A percentile compares a stretch with the other conserved stretches of the same genome.
phyloP scores from a whole-genome alignment of 306 rosid species.

The Arachis hypogaea region DNA sequence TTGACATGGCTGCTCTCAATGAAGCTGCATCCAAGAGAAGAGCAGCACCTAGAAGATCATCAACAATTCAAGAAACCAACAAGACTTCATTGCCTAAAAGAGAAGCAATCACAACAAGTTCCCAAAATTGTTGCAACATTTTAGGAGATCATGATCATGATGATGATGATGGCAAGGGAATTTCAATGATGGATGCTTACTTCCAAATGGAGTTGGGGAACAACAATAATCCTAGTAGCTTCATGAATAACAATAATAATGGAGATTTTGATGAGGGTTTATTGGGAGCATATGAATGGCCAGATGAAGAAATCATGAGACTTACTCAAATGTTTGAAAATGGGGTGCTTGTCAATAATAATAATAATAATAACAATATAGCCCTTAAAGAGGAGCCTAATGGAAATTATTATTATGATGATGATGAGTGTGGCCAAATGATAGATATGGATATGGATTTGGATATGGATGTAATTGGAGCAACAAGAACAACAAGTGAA shows the following conservation, averaged over 20 bases:
- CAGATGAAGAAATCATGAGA: conserved; percentile 43
- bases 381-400: conserved; percentile 26
- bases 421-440: neutral
- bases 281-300: conserved; percentile 47
- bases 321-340: conserved; percentile 35
- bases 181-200: conserved; percentile 25
- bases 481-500: neutral
- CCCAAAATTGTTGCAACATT: too few species aligned
- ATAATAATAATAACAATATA: neutral
- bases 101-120: conserved; percentile 3
- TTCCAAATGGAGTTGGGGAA: conserved; percentile 1
- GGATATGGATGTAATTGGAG: conserved; percentile 34
- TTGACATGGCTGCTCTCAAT: conserved; percentile 22
- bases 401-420: neutral
- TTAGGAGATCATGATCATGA: neutral
- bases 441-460: neutral
- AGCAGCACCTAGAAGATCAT: neutral
- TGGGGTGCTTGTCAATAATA: conserved; percentile 23
- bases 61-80: too few species aligned
- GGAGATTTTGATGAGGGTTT: neutral
- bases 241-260: neutral
- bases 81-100: neutral
- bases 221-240: neutral
- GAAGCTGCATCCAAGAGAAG: conserved; percentile 32
- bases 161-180: conserved; percentile 34